Evolutionary conservation across 31 red algal genomes (phyloP), one percentile per base, ranked within the genome.

Genomic region (Odonthalia washingtoniensis): DNA sequence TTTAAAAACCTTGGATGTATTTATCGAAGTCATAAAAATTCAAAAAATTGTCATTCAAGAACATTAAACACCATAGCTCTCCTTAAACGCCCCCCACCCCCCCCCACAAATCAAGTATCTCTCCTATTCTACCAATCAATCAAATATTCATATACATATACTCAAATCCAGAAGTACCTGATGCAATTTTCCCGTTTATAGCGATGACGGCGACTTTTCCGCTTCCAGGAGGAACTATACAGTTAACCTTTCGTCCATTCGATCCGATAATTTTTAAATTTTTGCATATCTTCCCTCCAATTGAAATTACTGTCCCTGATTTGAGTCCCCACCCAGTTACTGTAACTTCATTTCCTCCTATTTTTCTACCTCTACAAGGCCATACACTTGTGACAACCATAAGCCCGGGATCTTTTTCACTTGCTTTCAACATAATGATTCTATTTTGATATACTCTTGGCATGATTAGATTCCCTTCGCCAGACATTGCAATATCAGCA

Each of bases 401-500:
- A 17, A 88, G 78, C 0, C 69, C 70, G 18, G 85, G 80, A 53
- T 66, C 69, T 21, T 79, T 80, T 17, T 88, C 77, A 37, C 40
- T 72, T 0, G 91, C 72, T 18, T 33, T 39, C 21, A 45, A 52
- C 1, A 85, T 64, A 0, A 89, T 63, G 31, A 94, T 66, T 45
- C 78, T 57, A 61, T 46, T 65, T 60, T 89, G 78, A 34, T 89
- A 85, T n/a, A 94, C 85, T 31, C 85, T 67, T 18, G 91, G 91
- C 91, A 94, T 94, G 26, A 89, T 64, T 5, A 94, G 62, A 16
- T 84, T 80, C 33, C 91, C 91, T 39, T 3, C 87, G 36, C 46
- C 40, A 81, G 41, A 84, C 44, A 31, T 75, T 85, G 1, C 82
- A 88, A 34, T 45, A 89, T 57, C 26, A 40, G 43, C 78, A 40